phyloP scores from a whole-genome alignment of 2,329 filamentous ascomycete genomes.

The Pseudohalonectria lignicola region DNA sequence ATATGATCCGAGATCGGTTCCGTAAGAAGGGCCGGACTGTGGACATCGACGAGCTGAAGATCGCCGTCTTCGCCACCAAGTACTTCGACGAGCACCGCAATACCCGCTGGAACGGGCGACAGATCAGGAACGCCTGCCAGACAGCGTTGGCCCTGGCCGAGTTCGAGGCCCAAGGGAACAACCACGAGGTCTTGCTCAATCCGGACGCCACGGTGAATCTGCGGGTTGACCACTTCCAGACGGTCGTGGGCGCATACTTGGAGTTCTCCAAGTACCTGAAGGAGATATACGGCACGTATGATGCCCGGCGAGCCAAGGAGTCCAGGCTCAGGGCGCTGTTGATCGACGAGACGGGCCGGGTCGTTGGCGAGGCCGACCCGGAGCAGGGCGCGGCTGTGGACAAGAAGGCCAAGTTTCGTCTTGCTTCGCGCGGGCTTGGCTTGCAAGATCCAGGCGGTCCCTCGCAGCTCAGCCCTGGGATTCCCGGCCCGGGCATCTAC shows the following conservation, averaged over 20 bases:
- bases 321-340: background rate
- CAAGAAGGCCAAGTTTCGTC: too few species aligned
- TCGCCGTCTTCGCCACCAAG: slow-evolving; percentile 9
- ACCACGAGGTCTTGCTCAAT: background rate
- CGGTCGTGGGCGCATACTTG: slow-evolving; percentile 10
- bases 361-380: too few species aligned
- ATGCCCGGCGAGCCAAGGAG: slow-evolving; percentile 10
- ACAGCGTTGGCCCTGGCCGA: slow-evolving; percentile 16
- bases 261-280: slow-evolving; percentile 12
- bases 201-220: slow-evolving; percentile 8
- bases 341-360: too few species aligned
- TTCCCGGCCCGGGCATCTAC: too few species aligned
- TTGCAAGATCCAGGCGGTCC: too few species aligned
- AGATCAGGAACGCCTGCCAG: slow-evolving; percentile 21
- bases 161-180: slow-evolving; percentile 5
- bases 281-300: slow-evolving; percentile 2
- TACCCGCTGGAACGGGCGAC: slow-evolving; percentile 19
- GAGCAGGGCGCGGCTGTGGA: too few species aligned
- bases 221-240: slow-evolving; percentile 8
- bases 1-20: background rate
- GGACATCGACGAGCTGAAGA: slow-evolving; percentile 9
- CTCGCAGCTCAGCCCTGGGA: too few species aligned
- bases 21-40: slow-evolving; percentile 4
- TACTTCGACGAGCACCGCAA: slow-evolving; percentile 8
- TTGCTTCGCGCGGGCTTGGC: too few species aligned